Percentiles rank a stretch among this genome's conserved stretches.
These are phyloP conservation scores for Gossypium davidsonii DNA, from an alignment of 441 rosid genomes.

Conservation along the genomic window DNA sequence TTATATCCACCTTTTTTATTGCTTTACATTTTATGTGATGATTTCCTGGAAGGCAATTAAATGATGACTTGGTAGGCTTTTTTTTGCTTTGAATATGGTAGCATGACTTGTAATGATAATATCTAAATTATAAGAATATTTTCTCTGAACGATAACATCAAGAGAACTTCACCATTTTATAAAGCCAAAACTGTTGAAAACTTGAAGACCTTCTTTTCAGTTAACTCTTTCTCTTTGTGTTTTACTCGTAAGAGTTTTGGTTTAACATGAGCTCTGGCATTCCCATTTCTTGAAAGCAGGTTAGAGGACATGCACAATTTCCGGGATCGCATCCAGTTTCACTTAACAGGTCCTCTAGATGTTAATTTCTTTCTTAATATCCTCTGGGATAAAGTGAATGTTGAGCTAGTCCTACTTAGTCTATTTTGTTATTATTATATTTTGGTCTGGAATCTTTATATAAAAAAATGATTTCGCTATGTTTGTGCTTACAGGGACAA, in stretches of 20 bases:
- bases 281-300: slow-evolving; percentile 41
- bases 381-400: not conserved
- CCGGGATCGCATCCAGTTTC: slow-evolving; percentile 99
- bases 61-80: not conserved
- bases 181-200: not conserved
- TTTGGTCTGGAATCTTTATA: not conserved
- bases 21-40: not conserved
- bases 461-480: not conserved
- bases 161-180: not conserved
- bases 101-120: not conserved
- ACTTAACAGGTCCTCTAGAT: slow-evolving; percentile 61
- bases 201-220: not conserved
- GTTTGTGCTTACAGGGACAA: slow-evolving; percentile 60
- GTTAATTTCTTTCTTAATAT: not conserved
- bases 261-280: not conserved
- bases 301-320: slow-evolving; percentile 70
- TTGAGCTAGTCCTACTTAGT: too few relatives aligned
- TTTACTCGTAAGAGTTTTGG: not conserved
- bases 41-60: not conserved
- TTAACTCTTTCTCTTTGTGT: not conserved
- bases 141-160: not conserved
- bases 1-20: not conserved
- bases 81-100: not conserved
- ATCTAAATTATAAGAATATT: not conserved
- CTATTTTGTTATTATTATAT: too few relatives aligned